phyloP scores from a whole-genome alignment of 495 filamentous ascomycete species.

The Parachaetomium inaequale region DNA sequence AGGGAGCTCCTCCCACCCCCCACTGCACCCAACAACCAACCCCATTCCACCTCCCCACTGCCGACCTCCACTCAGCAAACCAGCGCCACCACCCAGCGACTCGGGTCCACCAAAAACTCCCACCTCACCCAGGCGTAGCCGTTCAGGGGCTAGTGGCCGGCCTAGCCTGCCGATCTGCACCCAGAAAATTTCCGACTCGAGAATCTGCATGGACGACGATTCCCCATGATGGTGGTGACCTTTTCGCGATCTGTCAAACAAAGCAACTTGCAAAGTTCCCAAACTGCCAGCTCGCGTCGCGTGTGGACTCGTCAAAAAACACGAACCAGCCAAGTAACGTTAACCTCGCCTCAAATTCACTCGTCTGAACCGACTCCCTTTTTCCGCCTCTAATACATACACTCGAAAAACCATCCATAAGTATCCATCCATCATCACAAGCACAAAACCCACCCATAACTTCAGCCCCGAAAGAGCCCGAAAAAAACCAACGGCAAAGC shows the following conservation, averaged over 20 bases:
- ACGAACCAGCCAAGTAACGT: background rate
- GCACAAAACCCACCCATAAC: no score
- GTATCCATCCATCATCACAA: background rate
- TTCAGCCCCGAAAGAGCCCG: no score
- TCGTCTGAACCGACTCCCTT: background rate
- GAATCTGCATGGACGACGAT: background rate
- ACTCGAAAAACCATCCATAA: background rate
- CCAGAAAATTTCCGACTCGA: background rate
- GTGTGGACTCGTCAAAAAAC: background rate
- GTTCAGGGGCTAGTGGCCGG: background rate
- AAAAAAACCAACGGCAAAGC: no score
- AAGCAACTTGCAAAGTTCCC: background rate
- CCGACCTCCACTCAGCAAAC: background rate
- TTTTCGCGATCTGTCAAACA: background rate
- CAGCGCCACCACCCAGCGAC: background rate
- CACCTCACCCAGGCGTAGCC: background rate
- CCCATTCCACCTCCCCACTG: no score
- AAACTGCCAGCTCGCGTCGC: background rate
- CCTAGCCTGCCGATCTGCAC: background rate
- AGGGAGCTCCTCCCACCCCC: background rate
- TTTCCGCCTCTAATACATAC: background rate
- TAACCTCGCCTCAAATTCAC: background rate
- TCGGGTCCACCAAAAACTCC: constrained; percentile 1
- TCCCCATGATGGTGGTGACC: no score
- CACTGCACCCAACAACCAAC: background rate